phyloP scores from a whole-genome alignment of 129 eudicot genomes.

The Ambrosia trifida region DNA sequence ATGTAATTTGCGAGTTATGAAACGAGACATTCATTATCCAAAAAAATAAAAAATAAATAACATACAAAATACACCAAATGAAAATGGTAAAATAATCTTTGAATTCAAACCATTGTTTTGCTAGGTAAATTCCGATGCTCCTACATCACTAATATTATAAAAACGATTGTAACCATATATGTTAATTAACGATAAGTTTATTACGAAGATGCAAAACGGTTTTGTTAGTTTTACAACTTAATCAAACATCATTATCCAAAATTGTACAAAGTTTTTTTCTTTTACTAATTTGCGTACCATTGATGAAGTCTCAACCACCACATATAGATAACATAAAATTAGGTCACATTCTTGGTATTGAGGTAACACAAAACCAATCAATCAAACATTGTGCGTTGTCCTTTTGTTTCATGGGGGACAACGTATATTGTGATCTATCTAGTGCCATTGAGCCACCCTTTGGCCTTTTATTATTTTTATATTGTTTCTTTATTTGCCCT shows the following conservation, averaged over 20 bases:
- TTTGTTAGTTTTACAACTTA: background rate
- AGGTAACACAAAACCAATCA: constrained; percentile 29
- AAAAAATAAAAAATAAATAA: too few species aligned
- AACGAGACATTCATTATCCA: too few species aligned
- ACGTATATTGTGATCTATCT: constrained; percentile 30
- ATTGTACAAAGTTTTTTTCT: background rate
- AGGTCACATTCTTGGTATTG: constrained; percentile 37
- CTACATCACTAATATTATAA: too few species aligned
- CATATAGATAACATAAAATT: constrained; percentile 25
- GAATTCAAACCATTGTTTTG: too few species aligned
- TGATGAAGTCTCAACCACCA: constrained; percentile 8
- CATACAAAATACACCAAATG: too few species aligned
- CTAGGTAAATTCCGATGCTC: too few species aligned
- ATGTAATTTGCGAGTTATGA: too few species aligned
- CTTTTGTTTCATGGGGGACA: constrained; percentile 24
- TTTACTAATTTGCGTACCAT: background rate
- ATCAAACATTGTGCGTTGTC: constrained; percentile 24
- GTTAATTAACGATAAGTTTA: background rate
- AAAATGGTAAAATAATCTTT: too few species aligned
- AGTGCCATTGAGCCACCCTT: constrained; percentile 36
- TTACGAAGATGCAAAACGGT: background rate
- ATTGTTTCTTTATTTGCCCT: constrained; percentile 6
- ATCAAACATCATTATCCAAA: background rate
- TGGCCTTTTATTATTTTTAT: constrained; percentile 14
- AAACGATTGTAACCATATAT: too few species aligned